Conservation (phyloP, 495 filamentous ascomycete species). For the Penicillium silybi region DNA sequence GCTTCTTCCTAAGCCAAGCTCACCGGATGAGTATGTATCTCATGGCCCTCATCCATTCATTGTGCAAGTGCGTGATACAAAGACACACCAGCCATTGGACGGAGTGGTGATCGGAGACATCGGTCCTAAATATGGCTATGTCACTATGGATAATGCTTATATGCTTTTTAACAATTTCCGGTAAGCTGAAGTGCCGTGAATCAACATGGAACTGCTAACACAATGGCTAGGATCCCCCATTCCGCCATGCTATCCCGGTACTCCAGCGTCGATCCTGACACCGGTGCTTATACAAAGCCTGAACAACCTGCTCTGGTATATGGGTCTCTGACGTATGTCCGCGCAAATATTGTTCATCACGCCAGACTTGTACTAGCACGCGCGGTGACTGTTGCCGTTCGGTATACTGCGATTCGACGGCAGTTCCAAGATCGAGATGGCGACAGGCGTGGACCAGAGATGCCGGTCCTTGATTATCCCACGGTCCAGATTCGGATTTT, state of each 20-base stretch:
- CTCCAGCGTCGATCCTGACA: conserved; percentile 37
- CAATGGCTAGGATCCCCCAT: conserved; percentile 34
- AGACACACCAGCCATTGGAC: conserved; percentile 36
- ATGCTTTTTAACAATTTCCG: conserved; percentile 46
- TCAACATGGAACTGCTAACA: not conserved
- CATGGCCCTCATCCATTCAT: conserved; percentile 48
- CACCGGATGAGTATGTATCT: conserved; percentile 20
- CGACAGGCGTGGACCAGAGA: conserved; percentile 29
- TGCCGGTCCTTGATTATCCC: conserved; percentile 46
- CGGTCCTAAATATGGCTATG: conserved; percentile 46
- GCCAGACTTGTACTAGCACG: conserved; percentile 43
- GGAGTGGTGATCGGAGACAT: conserved; percentile 49
- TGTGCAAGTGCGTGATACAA: conserved; percentile 43
- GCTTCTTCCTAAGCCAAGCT: conserved; percentile 29
- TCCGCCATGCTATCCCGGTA: conserved; percentile 45
- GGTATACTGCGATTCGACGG: conserved; percentile 39
- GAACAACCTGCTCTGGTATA: conserved; percentile 42
- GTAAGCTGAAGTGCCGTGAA: not conserved
- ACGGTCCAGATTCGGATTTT: conserved; percentile 48
- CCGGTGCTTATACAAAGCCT: conserved; percentile 36
- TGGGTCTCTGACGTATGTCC: conserved; percentile 43
- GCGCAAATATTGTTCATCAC: conserved; percentile 45
- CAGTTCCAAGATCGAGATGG: conserved; percentile 47
- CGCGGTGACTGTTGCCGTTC: conserved; percentile 44
- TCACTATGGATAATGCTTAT: conserved; percentile 48